Evolutionary conservation across 345 rosid species (phyloP), one percentile per base, ranked within the genome.

Genomic region (Rhizophora apiculata): DNA sequence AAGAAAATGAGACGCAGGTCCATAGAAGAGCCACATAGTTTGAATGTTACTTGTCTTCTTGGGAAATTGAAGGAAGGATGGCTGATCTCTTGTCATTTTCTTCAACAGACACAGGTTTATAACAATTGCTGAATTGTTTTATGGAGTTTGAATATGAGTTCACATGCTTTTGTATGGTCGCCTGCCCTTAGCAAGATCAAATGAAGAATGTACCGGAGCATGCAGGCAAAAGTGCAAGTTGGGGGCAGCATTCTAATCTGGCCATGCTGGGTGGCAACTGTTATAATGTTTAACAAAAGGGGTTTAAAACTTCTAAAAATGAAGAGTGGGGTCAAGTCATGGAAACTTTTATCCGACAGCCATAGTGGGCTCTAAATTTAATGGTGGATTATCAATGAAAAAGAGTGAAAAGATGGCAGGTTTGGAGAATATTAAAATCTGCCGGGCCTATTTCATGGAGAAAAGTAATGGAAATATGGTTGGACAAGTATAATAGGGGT

Each of bases 401-500:
- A 39, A 39, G 32, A 19, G 15, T 7, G 56, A 3, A 46, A 9
- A 43, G 49, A 43, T 11, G 19, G 18, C 4, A 13, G 49, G 49
- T 43, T 43, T 43, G 49, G 49, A 43, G 49, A 43, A 43, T 15
- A 43, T 43, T 13, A 43, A 43, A 43, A 43, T 43, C 19, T 43
- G 18, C 22, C 20, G 10, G 34, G 53, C 24, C 46, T 26, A 19
- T 64, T 32, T 60, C 8, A 52, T 15, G 56, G 48, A 49, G 65
- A 69, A 69, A 69, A 59, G 65, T n/a, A 48, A 34, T 21, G 32
- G 49, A 13, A 11, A 46, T 36, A 64, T 15, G 20, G 72, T 13
- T 24, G 65, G 69, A 68, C 71, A 62, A 70, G 64, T 52, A 32
- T 32, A 46, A 32, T 22, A 46, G 66, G 64, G 66, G 39, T 30